Conservation (phyloP, 2,329 filamentous ascomycete genomes). For the Penicillium sp. region DNA sequence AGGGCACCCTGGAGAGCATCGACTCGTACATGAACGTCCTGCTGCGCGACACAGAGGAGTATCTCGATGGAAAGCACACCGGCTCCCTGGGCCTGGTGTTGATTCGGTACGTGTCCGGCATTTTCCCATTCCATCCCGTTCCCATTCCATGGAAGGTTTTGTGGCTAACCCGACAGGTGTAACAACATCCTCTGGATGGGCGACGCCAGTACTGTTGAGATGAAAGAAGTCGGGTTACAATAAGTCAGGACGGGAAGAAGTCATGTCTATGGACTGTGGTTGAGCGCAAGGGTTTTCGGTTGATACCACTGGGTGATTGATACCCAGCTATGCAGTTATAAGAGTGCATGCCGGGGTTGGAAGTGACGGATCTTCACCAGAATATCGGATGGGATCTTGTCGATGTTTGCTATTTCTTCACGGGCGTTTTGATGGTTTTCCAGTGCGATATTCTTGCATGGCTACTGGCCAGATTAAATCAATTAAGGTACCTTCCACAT, state of each 20-base stretch:
- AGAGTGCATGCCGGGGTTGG: background rate
- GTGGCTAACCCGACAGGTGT: slow-evolving; percentile 52
- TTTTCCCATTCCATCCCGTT: too few relatives aligned
- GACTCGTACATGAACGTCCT: slow-evolving; percentile 99
- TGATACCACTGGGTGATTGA: background rate
- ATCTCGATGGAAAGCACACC: slow-evolving; percentile 78
- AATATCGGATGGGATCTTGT: background rate
- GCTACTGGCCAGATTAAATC: slow-evolving; percentile 18
- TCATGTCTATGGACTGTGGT: too few relatives aligned
- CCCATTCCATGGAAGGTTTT: too few relatives aligned
- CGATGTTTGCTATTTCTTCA: slow-evolving; percentile 10
- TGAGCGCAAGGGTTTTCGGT: background rate
- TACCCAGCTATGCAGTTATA: background rate
- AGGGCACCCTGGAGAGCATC: slow-evolving; percentile 82
- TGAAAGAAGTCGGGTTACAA: slow-evolving; percentile 41
- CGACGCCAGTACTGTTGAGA: slow-evolving; percentile 49
- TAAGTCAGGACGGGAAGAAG: slow-evolving; percentile 9
- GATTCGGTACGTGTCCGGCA: slow-evolving; percentile 62
- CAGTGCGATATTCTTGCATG: slow-evolving; percentile 19
- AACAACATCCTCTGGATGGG: slow-evolving; percentile 97
- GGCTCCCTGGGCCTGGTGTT: slow-evolving; percentile 84
- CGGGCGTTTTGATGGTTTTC: slow-evolving; percentile 19
- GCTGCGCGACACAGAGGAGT: slow-evolving; percentile 85
- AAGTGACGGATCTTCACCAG: background rate
- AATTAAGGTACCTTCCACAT: slow-evolving; percentile 2